phyloP scores from a whole-genome alignment of 2,329 filamentous ascomycete species.

The Penicillium decumbens region DNA sequence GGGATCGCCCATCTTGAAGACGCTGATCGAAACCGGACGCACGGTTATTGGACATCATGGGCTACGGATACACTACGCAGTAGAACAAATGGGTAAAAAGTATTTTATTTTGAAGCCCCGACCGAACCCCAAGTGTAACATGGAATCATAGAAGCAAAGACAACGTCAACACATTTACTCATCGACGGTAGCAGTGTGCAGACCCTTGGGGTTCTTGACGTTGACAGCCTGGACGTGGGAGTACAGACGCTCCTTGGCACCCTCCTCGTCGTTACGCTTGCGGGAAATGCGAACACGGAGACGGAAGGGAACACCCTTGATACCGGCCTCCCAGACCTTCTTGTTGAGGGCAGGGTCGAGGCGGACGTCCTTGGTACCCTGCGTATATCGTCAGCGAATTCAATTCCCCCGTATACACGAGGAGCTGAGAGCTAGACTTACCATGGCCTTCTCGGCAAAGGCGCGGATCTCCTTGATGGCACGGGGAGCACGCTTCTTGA shows the following conservation, averaged over 20 bases:
- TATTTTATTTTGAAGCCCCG: constrained; percentile 27
- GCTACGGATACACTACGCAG: not conserved
- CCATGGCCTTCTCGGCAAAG: constrained; percentile 93
- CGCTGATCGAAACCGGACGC: no score
- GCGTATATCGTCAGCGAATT: constrained; percentile 6
- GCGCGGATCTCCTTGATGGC: constrained; percentile 99
- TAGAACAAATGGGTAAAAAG: constrained; percentile 13
- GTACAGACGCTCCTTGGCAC: constrained; percentile 99
- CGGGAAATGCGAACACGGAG: constrained; percentile 97
- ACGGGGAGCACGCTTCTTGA: constrained; percentile 99
- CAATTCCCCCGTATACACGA: not conserved
- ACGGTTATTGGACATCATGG: no score
- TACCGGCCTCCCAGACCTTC: constrained; percentile 99
- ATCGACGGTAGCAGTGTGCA: constrained; percentile 83
- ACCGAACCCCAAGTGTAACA: constrained; percentile 24
- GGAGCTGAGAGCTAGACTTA: constrained; percentile 51
- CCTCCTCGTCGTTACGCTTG: constrained; percentile 99
- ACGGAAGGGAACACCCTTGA: constrained; percentile 98
- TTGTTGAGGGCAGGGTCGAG: constrained; percentile 99
- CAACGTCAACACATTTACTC: constrained; percentile 44
- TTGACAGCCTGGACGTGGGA: constrained; percentile 99
- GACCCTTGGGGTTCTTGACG: constrained; percentile 98
- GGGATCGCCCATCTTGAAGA: no score
- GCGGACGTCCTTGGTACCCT: constrained; percentile 97
- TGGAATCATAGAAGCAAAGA: constrained; percentile 26